phyloP scores from a whole-genome alignment of 305 asterid genomes.

The Lippia alba region DNA sequence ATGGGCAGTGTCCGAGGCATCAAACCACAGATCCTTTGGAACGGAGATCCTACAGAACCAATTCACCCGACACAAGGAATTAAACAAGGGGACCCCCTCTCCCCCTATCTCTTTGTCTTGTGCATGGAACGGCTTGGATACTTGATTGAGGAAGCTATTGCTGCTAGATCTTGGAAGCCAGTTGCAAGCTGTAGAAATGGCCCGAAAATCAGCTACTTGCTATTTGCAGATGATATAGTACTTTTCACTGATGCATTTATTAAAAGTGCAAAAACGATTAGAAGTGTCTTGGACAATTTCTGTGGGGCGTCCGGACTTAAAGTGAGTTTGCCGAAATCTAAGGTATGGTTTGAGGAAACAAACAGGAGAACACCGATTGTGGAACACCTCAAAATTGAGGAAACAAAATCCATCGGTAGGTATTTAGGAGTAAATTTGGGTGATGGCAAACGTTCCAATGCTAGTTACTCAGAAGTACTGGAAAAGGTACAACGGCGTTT shows the following conservation, averaged over 20 bases:
- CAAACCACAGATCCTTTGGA: no score
- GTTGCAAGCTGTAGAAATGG: background rate
- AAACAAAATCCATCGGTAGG: background rate
- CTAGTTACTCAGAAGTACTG: background rate
- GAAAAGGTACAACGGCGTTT: background rate
- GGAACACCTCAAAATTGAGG: background rate
- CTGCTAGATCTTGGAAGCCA: background rate
- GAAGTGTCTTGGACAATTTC: background rate
- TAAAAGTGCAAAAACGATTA: background rate
- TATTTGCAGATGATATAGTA: background rate
- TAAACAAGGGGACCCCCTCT: no score
- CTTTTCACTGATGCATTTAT: background rate
- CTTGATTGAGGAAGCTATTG: background rate
- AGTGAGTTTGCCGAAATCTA: no score
- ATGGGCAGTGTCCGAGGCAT: no score
- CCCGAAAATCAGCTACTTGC: background rate
- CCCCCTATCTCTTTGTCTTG: no score
- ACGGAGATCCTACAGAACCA: no score
- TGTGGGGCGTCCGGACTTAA: background rate
- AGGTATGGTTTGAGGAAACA: background rate
- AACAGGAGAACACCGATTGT: background rate
- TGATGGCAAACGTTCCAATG: no score
- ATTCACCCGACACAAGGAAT: no score
- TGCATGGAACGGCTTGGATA: no score
- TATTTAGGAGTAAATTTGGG: background rate